Evolutionary conservation across 352 stramenopile species (phyloP), one percentile per base, ranked within the genome.

Genomic region (Peronospora farinosa): DNA sequence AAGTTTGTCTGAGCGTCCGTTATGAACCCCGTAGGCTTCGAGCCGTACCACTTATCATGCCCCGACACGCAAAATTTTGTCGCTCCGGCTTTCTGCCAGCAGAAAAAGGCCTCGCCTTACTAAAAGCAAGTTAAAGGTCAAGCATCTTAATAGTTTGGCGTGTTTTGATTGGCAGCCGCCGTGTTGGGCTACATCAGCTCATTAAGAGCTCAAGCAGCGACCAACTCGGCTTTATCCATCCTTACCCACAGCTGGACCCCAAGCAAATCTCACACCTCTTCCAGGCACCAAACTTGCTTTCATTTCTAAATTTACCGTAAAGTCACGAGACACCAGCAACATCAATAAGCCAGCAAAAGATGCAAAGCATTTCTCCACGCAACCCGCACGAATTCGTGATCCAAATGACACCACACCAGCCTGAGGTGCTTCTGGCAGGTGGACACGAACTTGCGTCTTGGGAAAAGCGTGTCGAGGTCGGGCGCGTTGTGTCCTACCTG

Each of bases 381-480:
- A 55, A 60, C 31, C 68, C 65, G 30, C 23, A 27, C 23, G 45
- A 65, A 45, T 74, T 43, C 47, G 57, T 57, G 41, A 37, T 33
- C n/a, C 43, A 62, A 10, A 54, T 59, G 40, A 66, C 57, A 1
- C 57, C 61, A 2, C 47, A 38, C 6, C 56, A 65, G 27, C 56
- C 51, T 3, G 23, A 57, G 21, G 47, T 69, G 35, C 36, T 69
- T 6, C 39, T 57, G 27, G 19, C 46, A 32, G 46, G 27, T 30
- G 53, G 19, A 19, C 62, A 67, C 40, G 30, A 61, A 5, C 54
- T 71, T 16, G 60, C 51, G 19, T 42, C 36, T 2, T 74, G 65
- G 65, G 71, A 82, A 42, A 79, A 84, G 44, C 59, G 63, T 30
- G 68, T 80, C 37, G 66, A 86, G 51, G 63, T 86, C 27, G 46